phyloP scores from a whole-genome alignment of 2,329 filamentous ascomycete genomes.

The Mycosphaerella arachidis region DNA sequence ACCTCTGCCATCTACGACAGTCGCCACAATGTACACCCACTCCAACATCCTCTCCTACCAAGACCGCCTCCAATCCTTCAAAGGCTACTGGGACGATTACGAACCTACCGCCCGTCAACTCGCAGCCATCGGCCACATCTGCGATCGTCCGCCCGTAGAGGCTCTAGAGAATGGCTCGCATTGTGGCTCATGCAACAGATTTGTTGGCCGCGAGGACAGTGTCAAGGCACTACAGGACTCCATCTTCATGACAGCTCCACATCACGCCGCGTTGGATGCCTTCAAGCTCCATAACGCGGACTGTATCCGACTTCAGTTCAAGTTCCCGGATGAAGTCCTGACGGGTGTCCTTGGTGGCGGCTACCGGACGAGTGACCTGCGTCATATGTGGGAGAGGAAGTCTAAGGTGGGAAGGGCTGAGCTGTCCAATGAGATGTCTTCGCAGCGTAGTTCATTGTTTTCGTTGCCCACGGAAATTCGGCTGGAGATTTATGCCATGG shows the following conservation, averaged over 20 bases:
- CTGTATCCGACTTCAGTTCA: constrained; percentile 24
- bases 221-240: constrained; percentile 21
- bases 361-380: constrained; percentile 13
- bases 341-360: constrained; percentile 1
- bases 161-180: constrained; percentile 30
- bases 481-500: constrained; percentile 52
- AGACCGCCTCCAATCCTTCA: constrained; percentile 19
- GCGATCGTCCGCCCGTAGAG: constrained; percentile 29
- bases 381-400: constrained; percentile 11
- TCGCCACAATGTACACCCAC: not conserved
- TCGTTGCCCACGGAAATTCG: constrained; percentile 57
- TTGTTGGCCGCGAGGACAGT: constrained; percentile 25
- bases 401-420: not conserved
- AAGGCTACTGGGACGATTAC: constrained; percentile 23
- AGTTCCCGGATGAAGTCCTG: constrained; percentile 25
- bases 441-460: constrained; percentile 33
- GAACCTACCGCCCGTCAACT: constrained; percentile 26
- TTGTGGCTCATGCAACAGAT: constrained; percentile 27
- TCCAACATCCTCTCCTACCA: constrained; percentile 1
- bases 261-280: not conserved
- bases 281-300: constrained; percentile 23
- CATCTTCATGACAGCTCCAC: constrained; percentile 1
- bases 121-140: constrained; percentile 31
- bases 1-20: not conserved
- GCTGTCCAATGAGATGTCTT: not conserved